These are phyloP conservation scores for Sporothrix protearum DNA, from an alignment of 2,329 filamentous ascomycete genomes.

Conservation along the genomic window DNA sequence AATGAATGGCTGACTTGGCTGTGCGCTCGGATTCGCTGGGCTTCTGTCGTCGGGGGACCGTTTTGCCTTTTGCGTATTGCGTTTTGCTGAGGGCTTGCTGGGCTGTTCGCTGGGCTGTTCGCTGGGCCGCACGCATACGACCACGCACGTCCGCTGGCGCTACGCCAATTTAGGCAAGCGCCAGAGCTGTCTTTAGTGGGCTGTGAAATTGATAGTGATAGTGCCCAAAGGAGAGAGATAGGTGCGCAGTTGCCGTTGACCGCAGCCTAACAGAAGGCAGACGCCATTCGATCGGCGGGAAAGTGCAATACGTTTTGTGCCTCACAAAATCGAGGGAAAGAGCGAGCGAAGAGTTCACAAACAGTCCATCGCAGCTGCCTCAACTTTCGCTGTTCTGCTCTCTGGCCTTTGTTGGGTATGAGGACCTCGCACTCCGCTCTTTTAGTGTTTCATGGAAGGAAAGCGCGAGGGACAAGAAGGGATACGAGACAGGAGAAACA, in stretches of 20 bases:
- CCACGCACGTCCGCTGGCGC: constrained; percentile 4
- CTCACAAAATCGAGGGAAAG: not conserved
- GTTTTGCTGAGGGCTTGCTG: not conserved
- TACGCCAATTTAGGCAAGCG: constrained; percentile 15
- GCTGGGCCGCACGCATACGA: not conserved
- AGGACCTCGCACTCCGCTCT: not conserved
- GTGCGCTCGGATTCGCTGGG: constrained; percentile 20
- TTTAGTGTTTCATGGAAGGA: constrained; percentile 17
- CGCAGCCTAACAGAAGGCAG: not conserved
- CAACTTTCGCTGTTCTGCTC: not conserved
- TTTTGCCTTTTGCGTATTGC: not conserved
- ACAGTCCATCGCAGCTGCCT: not conserved
- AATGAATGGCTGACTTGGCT: constrained; percentile 17
- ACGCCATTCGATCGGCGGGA: not conserved
- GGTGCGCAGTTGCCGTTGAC: not conserved
- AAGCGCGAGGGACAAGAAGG: not conserved
- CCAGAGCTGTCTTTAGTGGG: constrained; percentile 6
- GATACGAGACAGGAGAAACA: not conserved
- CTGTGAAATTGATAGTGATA: not conserved
- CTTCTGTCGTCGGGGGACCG: not conserved
- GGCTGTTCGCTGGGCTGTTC: not conserved
- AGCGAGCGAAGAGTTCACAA: not conserved
- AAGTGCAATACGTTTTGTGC: not conserved
- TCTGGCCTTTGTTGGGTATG: not conserved
- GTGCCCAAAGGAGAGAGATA: not conserved